Percentiles rank a stretch among this genome's conserved stretches.
Evolutionary conservation across 192 early-diverging fungal genomes (phyloP).

Genomic region (Podila minutissima): DNA sequence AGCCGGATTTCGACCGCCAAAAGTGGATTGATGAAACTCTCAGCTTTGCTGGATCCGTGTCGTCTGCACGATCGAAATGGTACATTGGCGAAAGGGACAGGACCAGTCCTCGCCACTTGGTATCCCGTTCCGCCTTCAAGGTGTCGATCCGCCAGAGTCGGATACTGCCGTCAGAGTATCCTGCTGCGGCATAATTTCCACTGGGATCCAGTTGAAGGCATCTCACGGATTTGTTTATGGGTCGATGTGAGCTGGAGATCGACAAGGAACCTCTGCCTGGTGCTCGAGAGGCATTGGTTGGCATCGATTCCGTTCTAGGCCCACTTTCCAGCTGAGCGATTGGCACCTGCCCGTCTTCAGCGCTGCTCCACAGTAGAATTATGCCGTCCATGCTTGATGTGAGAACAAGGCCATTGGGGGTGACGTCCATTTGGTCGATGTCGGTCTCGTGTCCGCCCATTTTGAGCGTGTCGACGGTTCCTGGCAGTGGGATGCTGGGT

Average conservation of each 20-base stretch:
- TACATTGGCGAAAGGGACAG: neutral
- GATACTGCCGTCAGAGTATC: constrained; percentile 25
- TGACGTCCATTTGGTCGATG: constrained; percentile 47
- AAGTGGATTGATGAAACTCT: constrained; percentile 11
- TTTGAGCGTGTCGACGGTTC: constrained; percentile 34
- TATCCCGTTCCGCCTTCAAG: neutral
- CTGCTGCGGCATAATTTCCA: constrained; percentile 23
- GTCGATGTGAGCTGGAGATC: neutral
- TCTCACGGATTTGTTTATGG: constrained; percentile 13
- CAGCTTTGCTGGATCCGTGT: constrained; percentile 5
- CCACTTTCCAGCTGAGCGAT: constrained; percentile 15
- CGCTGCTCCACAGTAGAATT: constrained; percentile 27
- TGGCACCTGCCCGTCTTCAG: constrained; percentile 3
- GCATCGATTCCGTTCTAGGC: too few relatives aligned
- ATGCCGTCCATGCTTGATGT: constrained; percentile 44
- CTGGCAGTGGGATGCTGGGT: constrained; percentile 23
- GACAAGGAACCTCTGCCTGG: too few relatives aligned
- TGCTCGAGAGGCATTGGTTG: too few relatives aligned
- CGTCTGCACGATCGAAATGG: constrained; percentile 1
- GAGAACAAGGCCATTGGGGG: constrained; percentile 13
- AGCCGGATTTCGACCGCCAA: neutral
- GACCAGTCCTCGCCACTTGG: constrained; percentile 1
- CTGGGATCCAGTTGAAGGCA: constrained; percentile 20
- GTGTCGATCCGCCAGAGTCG: constrained; percentile 19
- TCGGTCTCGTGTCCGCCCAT: constrained; percentile 33